Evolutionary conservation across 352 stramenopile species (phyloP), one percentile per base, ranked within the genome.

Genomic region (Globisporangium lucens): DNA sequence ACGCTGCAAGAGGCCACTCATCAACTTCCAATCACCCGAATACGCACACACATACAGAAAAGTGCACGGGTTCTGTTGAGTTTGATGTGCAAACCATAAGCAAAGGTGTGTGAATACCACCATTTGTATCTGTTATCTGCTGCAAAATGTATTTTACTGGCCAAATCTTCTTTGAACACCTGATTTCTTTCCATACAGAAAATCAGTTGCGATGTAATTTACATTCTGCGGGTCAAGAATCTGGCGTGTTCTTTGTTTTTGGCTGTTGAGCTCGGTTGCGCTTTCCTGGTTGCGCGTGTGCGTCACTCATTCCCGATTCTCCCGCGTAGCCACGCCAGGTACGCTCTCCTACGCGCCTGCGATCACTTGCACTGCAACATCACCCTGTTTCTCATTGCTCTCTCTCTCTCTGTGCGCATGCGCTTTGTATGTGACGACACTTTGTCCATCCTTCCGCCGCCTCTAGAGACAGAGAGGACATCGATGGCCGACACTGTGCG

Each of bases 401-500:
- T 2, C 3, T 36, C 27, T 22, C 17, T 36, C 2, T 35, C 10
- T 56, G 4, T 59, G 17, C 12, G 5, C 27, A 1, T 52, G 46
- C 10, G 9, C 10, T 43, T 4, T 27, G 13, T 15, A 27, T 27
- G 41, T 49, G 41, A 9, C 15, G 41, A n/a, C 41, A 3, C 41
- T 8, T 4, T 46, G 17, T 46, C 36, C 24, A 22, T 38, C 13
- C 27, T 0, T 49, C 41, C 5, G 15, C 15, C 13, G 4, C 15
- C 41, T n/a, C 41, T 15, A 49, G 13, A 49, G 13, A 15, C 2
- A 17, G 3, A 46, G 41, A 47, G 41, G 8, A n/a, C 3, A 4
- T 49, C 41, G 12, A 90, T 89, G 82, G 63, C 77, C 22, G 80
- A 89, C 70, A 67, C 74, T 0, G 70, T 81, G 17, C 78, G 70